phyloP scores from a whole-genome alignment of 1,139 yeast species.

The Taphrina flavorubra region DNA sequence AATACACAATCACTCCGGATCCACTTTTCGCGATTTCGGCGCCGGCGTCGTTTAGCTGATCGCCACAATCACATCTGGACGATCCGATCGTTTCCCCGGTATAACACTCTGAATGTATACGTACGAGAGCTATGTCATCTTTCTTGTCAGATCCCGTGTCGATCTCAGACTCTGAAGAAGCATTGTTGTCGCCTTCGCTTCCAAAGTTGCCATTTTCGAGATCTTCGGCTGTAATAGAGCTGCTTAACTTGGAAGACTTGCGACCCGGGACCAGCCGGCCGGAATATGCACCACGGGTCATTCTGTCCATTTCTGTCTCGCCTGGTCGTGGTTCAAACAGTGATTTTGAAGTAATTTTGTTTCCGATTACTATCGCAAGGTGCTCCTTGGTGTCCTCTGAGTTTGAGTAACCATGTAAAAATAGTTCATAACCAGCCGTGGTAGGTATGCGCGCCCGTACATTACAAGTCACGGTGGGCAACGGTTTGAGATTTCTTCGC shows the following conservation, averaged over 20 bases:
- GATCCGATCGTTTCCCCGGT: slow-evolving; percentile 99
- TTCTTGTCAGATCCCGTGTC: neutral
- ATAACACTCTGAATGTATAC: slow-evolving; percentile 97
- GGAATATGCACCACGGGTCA: slow-evolving; percentile 96
- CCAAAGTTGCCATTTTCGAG: slow-evolving; percentile 49
- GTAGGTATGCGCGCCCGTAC: slow-evolving; percentile 94
- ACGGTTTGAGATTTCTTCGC: slow-evolving; percentile 41
- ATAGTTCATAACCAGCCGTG: slow-evolving; percentile 90
- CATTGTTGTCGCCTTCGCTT: neutral
- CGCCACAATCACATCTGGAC: slow-evolving; percentile 98
- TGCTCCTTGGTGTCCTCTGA: slow-evolving; percentile 91
- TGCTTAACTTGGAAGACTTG: slow-evolving; percentile 57
- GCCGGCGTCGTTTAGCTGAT: slow-evolving; percentile 98
- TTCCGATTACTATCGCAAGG: slow-evolving; percentile 95
- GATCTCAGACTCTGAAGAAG: neutral
- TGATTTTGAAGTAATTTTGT: slow-evolving; percentile 77
- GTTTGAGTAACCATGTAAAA: slow-evolving; percentile 84
- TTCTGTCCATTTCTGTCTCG: slow-evolving; percentile 88
- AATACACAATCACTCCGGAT: slow-evolving; percentile 90
- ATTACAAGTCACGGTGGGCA: slow-evolving; percentile 83
- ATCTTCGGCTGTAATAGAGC: slow-evolving; percentile 55
- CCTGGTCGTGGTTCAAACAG: slow-evolving; percentile 66
- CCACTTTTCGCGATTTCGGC: slow-evolving; percentile 84
- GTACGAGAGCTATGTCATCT: slow-evolving; percentile 58
- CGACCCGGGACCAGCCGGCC: slow-evolving; percentile 91